Evolutionary conservation across 2,329 filamentous ascomycete genomes (phyloP), one percentile per base, ranked within the genome.

Genomic region (Alternaria sp.): DNA sequence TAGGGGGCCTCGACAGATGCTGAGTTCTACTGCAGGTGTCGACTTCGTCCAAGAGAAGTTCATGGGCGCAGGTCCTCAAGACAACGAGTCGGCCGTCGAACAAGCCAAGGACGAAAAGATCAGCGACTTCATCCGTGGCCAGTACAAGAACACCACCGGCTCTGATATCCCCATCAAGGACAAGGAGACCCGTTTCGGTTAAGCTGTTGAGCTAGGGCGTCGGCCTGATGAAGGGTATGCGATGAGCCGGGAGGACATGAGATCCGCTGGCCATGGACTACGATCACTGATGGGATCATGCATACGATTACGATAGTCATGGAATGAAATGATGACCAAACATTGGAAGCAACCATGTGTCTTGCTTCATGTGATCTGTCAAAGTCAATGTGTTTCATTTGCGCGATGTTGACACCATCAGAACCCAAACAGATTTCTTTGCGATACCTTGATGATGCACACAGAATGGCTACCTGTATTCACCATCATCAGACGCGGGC

Each of bases 101-200:
- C 91, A 96, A 79, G 90, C 89, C 68, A 93, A 94, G 81, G 92
- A 95, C 75, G 89, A 92, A 77, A 82, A 90, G 75, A 91, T 93
- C 68, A 87, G 86, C 28, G 89, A 92, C 75, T 88, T 85, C 75
- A 86, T 94, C 67, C 86, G 91, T 36, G 78, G 77, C 40, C 81
- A 90, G 77, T 93, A 92, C 84, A 92, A 92, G 83, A 79, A 69
- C 45, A 73, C 79, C 0, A 90, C 88, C 0, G 91, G 91, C 58
- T 86, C 79, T 5, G 90, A 93, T 7, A 75, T 93, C 52, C 87
- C 88, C 28, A 79, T 92, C 75, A 80, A 85, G 72, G 90, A 93
- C 77, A 92, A 92, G 82, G 81, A 87, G 44, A 77, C 71, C n/a
- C 66, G 63, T 39, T 57, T 72, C 48, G 70, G 61, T 61, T 64